Evolutionary conservation across 202 grass and related monocot genomes (phyloP).

Genomic region (Schoenoplectus triqueter): DNA sequence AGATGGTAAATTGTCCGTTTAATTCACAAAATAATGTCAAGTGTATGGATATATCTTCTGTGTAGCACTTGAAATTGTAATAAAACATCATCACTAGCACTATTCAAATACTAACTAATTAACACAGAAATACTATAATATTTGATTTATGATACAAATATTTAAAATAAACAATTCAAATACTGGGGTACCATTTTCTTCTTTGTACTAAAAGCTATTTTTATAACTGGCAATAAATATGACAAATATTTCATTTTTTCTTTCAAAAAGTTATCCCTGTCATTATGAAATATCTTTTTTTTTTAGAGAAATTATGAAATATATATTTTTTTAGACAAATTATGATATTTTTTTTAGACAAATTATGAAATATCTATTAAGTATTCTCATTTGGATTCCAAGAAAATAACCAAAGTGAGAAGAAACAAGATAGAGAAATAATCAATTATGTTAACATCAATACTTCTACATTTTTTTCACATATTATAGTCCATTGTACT

Average conservation of each 20-base stretch:
- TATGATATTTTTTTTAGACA: neutral
- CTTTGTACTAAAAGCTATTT: no score
- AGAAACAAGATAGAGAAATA: slow-evolving; percentile 22
- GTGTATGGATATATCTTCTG: neutral
- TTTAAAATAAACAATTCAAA: no score
- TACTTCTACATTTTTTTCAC: neutral
- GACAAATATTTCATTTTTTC: no score
- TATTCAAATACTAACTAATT: neutral
- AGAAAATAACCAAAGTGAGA: neutral
- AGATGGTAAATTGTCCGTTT: neutral
- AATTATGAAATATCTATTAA: slow-evolving; percentile 22
- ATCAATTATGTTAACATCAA: slow-evolving; percentile 20
- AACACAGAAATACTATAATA: neutral
- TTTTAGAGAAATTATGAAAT: no score
- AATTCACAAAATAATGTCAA: neutral
- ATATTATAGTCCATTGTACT: slow-evolving; percentile 24
- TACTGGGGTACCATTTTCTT: no score
- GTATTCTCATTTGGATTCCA: neutral
- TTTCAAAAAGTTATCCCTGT: no score
- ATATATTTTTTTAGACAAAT: neutral
- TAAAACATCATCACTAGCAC: neutral
- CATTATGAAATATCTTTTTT: no score
- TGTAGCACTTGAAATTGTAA: neutral
- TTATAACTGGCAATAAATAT: no score
- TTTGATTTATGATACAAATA: neutral